phyloP scores from a whole-genome alignment of 2,329 filamentous ascomycete genomes.

The Ceratocystis albifundus region DNA sequence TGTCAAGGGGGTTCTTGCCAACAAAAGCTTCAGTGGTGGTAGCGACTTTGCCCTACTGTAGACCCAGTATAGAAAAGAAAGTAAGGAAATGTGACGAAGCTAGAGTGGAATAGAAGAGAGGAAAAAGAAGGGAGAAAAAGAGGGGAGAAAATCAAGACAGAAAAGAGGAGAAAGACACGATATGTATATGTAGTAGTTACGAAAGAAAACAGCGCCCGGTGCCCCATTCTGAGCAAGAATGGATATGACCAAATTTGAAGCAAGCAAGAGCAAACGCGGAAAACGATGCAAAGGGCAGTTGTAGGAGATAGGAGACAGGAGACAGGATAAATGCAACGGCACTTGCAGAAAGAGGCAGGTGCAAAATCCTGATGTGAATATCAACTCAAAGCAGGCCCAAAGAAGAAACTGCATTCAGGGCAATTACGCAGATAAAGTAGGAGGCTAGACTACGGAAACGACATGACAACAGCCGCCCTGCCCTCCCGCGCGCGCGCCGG shows the following conservation, averaged over 20 bases:
- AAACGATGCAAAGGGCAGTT: not conserved
- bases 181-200: not conserved
- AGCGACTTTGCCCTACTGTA: not conserved
- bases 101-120: not conserved
- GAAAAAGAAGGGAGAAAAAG: not conserved
- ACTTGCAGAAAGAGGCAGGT: not conserved
- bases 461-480: not conserved
- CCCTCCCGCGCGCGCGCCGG: too few relatives aligned
- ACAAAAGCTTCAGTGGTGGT: not conserved
- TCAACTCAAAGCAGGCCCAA: not conserved
- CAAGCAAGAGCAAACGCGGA: not conserved
- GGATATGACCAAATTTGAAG: not conserved
- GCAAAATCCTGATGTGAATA: not conserved
- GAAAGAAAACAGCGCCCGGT: not conserved
- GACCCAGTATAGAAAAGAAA: not conserved
- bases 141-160: not conserved
- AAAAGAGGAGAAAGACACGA: not conserved
- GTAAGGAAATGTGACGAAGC: not conserved
- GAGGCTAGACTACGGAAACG: not conserved
- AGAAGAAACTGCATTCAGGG: not conserved
- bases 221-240: not conserved
- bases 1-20: not conserved
- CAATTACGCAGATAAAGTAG: not conserved
- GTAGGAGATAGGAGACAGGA: not conserved
- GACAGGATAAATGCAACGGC: not conserved